Conservation (phyloP, 192 early-diverging fungal genomes). For the Linnemannia schmuckeri region DNA sequence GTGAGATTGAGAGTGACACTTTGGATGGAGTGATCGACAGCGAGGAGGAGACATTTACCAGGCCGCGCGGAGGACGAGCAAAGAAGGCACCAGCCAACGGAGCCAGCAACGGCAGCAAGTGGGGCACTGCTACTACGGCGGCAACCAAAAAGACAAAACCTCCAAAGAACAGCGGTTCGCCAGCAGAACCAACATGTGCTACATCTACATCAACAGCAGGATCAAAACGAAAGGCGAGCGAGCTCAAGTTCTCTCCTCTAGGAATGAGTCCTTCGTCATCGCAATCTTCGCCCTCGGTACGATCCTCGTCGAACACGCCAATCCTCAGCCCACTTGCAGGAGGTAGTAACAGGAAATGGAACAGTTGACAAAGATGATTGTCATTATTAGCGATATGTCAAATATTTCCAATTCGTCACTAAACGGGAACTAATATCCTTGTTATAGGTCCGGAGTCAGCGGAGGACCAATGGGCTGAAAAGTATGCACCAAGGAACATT, state of each 20-base stretch:
- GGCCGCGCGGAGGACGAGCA: slow-evolving; percentile 1
- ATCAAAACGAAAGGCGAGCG: slow-evolving; percentile 17
- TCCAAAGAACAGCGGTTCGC: background rate
- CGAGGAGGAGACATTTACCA: slow-evolving; percentile 1
- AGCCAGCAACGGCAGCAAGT: background rate
- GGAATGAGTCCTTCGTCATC: slow-evolving; percentile 10
- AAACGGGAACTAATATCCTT: background rate
- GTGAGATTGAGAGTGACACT: slow-evolving; percentile 27
- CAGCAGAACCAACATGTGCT: background rate
- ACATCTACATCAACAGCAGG: background rate
- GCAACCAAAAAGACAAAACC: background rate
- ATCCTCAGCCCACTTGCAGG: background rate
- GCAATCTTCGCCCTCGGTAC: slow-evolving; percentile 14
- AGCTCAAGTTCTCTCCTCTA: slow-evolving; percentile 15
- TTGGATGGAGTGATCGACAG: background rate
- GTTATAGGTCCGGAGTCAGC: background rate
- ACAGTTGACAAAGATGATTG: no score
- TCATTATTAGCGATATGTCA: background rate
- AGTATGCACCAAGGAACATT: slow-evolving; percentile 36
- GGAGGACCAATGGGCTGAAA: slow-evolving; percentile 44
- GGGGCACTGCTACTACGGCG: background rate
- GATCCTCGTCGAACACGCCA: background rate
- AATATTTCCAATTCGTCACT: background rate
- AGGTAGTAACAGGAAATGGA: background rate
- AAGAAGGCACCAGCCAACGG: background rate